phyloP scores from a whole-genome alignment of 1,139 yeast species.

The Zygosaccharomyces pseudobailii region DNA sequence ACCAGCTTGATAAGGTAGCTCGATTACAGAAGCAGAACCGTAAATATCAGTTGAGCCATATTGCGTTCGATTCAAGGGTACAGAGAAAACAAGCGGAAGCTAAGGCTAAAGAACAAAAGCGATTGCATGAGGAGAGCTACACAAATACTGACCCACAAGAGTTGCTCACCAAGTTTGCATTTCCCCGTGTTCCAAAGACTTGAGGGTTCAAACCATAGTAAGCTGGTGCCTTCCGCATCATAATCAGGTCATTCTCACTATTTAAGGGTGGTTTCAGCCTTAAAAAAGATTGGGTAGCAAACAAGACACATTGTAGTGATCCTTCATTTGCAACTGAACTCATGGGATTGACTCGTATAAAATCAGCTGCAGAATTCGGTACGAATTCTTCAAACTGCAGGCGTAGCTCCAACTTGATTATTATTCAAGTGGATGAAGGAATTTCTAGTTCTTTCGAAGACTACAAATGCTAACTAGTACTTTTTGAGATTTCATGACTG shows the following conservation, averaged over 20 bases:
- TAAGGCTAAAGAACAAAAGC: constrained; percentile 36
- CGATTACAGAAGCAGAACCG: constrained; percentile 38
- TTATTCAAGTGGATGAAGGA: too few species aligned
- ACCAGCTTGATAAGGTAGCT: constrained; percentile 27
- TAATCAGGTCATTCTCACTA: too few species aligned
- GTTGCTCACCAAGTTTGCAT: constrained; percentile 43
- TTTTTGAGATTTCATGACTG: too few species aligned
- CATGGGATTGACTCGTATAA: not conserved
- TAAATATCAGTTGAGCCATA: constrained; percentile 46
- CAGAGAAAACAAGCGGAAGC: constrained; percentile 41
- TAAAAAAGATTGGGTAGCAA: too few species aligned
- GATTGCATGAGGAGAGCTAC: constrained; percentile 26
- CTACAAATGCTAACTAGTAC: too few species aligned
- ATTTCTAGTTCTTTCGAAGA: too few species aligned
- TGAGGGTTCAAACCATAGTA: not conserved
- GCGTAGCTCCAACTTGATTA: too few species aligned
- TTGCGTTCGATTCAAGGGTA: constrained; percentile 50
- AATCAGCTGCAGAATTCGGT: too few species aligned
- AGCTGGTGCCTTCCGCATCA: too few species aligned
- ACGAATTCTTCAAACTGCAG: too few species aligned
- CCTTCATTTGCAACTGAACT: not conserved
- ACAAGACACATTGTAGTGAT: too few species aligned
- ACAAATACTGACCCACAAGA: constrained; percentile 37
- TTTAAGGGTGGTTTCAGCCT: too few species aligned
- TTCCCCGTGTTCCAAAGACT: constrained; percentile 53